Conservation (phyloP, 495 filamentous ascomycete genomes). For the Apiosordaria backusii region DNA sequence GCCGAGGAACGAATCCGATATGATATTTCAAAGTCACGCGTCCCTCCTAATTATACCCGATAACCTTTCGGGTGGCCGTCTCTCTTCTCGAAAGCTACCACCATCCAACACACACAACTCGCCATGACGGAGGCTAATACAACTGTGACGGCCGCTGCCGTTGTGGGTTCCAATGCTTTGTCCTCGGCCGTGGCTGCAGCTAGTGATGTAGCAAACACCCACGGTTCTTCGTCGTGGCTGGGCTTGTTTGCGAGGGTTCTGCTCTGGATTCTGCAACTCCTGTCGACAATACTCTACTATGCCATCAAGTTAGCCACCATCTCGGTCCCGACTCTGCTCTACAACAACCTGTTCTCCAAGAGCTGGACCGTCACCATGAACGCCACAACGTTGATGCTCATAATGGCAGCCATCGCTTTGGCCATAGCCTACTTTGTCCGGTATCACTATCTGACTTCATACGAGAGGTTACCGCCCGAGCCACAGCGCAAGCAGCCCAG, state of each 20-base stretch:
- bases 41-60: background rate
- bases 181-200: conserved; percentile 36
- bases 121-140: conserved; percentile 12
- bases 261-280: conserved; percentile 55
- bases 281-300: conserved; percentile 79
- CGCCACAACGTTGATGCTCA: conserved; percentile 82
- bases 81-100: background rate
- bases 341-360: conserved; percentile 93
- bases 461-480: conserved; percentile 85
- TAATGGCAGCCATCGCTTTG: conserved; percentile 70
- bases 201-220: conserved; percentile 36
- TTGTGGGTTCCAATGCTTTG: conserved; percentile 19
- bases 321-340: conserved; percentile 72
- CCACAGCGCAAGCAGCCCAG: conserved; percentile 94
- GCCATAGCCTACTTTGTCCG: conserved; percentile 88
- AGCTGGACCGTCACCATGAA: conserved; percentile 97
- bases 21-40: background rate
- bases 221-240: conserved; percentile 46
- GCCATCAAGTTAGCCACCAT: conserved; percentile 81
- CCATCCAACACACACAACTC: background rate
- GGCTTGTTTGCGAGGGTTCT: conserved; percentile 44
- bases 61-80: background rate
- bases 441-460: conserved; percentile 94
- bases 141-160: conserved; percentile 10
- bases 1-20: background rate